Evolutionary conservation across 805 yeast species (phyloP).

Genomic region (Saturnispora saitoi): DNA sequence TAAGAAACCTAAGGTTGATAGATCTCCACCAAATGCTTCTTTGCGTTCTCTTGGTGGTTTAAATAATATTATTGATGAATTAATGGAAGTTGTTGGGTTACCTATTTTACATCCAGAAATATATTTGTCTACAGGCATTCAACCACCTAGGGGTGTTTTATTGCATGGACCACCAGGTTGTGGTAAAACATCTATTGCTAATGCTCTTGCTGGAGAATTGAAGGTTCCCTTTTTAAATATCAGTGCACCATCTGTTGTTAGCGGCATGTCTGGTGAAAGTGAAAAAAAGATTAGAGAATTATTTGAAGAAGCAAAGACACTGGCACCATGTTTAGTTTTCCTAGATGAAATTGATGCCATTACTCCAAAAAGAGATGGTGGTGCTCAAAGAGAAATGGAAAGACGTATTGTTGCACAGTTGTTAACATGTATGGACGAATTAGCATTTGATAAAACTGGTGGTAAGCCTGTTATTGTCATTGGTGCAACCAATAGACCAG

Average conservation of each 20-base stretch:
- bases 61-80: conserved; percentile 72
- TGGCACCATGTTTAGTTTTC: conserved; percentile 90
- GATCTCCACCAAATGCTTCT: conserved; percentile 61
- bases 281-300: conserved; percentile 90
- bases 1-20: conserved; percentile 34
- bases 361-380: conserved; percentile 96
- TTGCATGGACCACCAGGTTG: conserved; percentile 98
- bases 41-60: conserved; percentile 82
- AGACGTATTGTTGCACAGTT: conserved; percentile 93
- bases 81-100: conserved; percentile 84
- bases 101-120: conserved; percentile 94
- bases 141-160: conserved; percentile 91
- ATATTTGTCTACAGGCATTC: conserved; percentile 78
- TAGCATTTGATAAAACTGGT: conserved; percentile 77
- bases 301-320: conserved; percentile 80
- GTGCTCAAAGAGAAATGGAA: conserved; percentile 99
- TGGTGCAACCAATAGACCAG: conserved; percentile 97
- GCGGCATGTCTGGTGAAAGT: conserved; percentile 99
- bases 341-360: conserved; percentile 97
- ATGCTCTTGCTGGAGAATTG: conserved; percentile 90
- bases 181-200: conserved; percentile 95
- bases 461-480: conserved; percentile 91
- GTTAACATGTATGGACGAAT: conserved; percentile 88
- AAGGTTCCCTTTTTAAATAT: conserved; percentile 87
- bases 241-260: conserved; percentile 92